Evolutionary conservation across 2,329 filamentous ascomycete genomes (phyloP).

Genomic region (Botrytis galanthina): DNA sequence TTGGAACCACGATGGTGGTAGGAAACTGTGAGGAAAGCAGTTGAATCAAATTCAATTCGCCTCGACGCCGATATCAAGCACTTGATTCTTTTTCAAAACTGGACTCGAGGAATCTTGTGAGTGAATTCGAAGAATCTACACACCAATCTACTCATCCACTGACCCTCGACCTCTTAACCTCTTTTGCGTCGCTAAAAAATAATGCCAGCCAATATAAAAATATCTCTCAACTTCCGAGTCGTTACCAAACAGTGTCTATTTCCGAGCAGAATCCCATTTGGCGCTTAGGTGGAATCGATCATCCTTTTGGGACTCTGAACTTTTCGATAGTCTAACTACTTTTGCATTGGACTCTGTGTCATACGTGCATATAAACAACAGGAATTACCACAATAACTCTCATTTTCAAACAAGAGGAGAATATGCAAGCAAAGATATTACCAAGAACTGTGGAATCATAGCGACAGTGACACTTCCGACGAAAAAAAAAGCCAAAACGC

Average conservation of each 20-base stretch:
- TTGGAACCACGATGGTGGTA: background rate
- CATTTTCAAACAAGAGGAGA: background rate
- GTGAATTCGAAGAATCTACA: accelerated
- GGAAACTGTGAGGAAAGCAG: background rate
- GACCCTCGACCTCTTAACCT: background rate
- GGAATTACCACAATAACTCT: background rate
- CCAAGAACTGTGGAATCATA: background rate
- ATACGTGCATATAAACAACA: accelerated
- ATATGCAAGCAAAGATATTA: background rate
- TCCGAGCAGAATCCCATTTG: background rate
- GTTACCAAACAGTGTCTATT: background rate
- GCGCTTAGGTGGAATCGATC: background rate
- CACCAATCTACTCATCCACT: background rate
- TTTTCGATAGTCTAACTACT: background rate
- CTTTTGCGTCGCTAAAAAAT: background rate
- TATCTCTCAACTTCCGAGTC: background rate
- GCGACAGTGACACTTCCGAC: background rate
- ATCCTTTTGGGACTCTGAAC: accelerated
- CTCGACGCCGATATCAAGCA: background rate
- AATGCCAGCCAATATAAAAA: background rate
- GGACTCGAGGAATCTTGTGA: accelerated
- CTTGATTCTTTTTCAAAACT: background rate
- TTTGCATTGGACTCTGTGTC: background rate
- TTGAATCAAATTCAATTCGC: background rate
- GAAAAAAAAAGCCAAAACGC: too few species aligned